A percentile compares a stretch with the other conserved stretches of the same genome.
Conservation (phyloP, 202 grass and related monocot species). For the Schoenoplectus tabernaemontani region DNA sequence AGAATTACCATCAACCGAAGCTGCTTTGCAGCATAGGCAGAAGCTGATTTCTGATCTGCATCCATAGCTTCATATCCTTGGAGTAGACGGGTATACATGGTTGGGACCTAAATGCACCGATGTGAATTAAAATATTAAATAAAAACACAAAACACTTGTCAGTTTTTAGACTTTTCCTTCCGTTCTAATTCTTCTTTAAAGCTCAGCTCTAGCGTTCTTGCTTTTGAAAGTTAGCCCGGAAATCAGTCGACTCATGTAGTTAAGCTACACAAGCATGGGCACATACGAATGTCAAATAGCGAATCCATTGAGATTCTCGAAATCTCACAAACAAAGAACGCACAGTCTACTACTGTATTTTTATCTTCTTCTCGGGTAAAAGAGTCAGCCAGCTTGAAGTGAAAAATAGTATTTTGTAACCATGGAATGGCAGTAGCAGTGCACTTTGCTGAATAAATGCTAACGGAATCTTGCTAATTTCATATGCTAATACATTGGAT, state of each 20-base stretch:
- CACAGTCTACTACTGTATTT: no score
- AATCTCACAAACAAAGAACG: no score
- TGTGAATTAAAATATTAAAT: slow-evolving; percentile 24
- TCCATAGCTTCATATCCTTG: slow-evolving; percentile 90
- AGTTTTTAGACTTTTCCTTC: no score
- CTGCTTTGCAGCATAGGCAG: slow-evolving; percentile 69
- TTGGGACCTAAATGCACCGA: slow-evolving; percentile 62
- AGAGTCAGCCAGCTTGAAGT: no score
- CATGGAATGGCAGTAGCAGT: neutral
- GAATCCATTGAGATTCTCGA: no score
- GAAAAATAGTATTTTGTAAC: neutral
- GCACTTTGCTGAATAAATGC: neutral
- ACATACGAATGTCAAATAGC: no score
- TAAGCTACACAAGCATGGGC: no score
- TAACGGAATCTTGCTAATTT: neutral
- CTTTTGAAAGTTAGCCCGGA: no score
- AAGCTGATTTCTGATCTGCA: slow-evolving; percentile 51
- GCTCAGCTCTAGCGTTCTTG: no score
- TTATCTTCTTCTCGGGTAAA: no score
- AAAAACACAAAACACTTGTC: slow-evolving; percentile 7
- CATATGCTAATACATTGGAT: neutral
- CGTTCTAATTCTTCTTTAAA: no score
- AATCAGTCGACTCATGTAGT: no score
- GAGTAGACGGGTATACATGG: slow-evolving; percentile 82
- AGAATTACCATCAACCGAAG: slow-evolving; percentile 77